Evolutionary conservation across 768 basidiomycete species (phyloP), one percentile per base, ranked within the genome.

Genomic region (Phanerodontia chrysosporium): DNA sequence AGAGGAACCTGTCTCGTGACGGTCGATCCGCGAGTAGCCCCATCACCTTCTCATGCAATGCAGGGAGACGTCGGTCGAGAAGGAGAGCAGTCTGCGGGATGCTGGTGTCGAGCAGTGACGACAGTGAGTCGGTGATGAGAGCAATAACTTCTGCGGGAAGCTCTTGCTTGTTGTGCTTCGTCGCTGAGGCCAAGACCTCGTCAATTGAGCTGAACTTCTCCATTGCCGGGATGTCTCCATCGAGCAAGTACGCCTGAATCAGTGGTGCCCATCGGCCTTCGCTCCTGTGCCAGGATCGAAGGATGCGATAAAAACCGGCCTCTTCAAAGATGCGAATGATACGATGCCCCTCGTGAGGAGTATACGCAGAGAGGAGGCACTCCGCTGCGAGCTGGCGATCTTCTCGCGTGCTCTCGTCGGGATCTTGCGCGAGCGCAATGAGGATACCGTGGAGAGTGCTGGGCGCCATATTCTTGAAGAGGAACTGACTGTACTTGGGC

Each of bases 321-420:
- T 75, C 67, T 65, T 89, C 83, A 68, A 98, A 96, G 2, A 93
- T 75, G 10, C 68, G 68, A 42, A 88, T 72, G 55, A 96, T 79
- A 22, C 77, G 76, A 24, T 90, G 86, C 64, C 78, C 78, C 58
- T 95, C 86, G 62, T 87, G 86, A 0, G 96, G 97, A 39, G 84
- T 92, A 70, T 97, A 98, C 0, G 82, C 83, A 1, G 97, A 99
- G 18, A 98, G 79, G 30, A 99, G 83, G 70, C 88, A 97, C 74
- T 99, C 97, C 8, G 88, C 86, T 0, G 97, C 97, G 6, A 99
- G 80, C 67, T 99, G 94, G 14, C 97, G 86, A 72, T 98, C 97
- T 68, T 98, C 96, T 25, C 87, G 81, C 0, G 92, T 97, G 66
- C 81, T 83, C 16, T 76, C 72, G 69, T 96, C 92, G 0, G 77